Conservation (phyloP, 2,329 filamentous ascomycete species). For the Hypocreales sp. region DNA sequence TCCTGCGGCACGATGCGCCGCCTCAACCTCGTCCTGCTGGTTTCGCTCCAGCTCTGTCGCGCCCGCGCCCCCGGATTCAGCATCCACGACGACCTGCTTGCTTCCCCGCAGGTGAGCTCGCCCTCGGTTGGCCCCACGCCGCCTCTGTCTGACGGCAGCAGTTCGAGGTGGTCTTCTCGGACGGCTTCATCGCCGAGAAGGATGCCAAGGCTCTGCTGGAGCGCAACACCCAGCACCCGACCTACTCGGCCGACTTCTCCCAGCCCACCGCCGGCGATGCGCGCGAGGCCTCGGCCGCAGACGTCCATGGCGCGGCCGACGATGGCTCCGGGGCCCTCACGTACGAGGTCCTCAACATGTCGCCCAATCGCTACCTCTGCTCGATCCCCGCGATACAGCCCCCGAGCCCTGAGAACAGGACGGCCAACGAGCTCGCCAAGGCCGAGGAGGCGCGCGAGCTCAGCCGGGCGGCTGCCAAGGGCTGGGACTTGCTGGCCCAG, state of each 20-base stretch:
- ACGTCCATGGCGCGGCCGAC: constrained; percentile 17
- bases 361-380: constrained; percentile 65
- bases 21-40: constrained; percentile 27
- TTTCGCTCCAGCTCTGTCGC: constrained; percentile 25
- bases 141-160: too few species aligned
- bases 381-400: constrained; percentile 58
- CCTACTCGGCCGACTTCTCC: constrained; percentile 23
- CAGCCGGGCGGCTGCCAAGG: constrained; percentile 57
- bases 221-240: constrained; percentile 15
- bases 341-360: constrained; percentile 63
- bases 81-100: constrained; percentile 76
- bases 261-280: constrained; percentile 21
- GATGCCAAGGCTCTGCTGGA: constrained; percentile 51
- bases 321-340: constrained; percentile 1
- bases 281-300: constrained; percentile 5
- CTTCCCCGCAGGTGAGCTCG: constrained; percentile 60
- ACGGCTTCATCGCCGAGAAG: constrained; percentile 54
- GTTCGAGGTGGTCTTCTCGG: constrained; percentile 68
- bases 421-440: constrained; percentile 49
- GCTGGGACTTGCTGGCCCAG: constrained; percentile 64
- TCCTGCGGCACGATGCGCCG: constrained; percentile 33
- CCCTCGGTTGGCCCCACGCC: too few species aligned
- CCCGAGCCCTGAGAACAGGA: constrained; percentile 41
- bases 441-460: constrained; percentile 71
- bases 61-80: constrained; percentile 51